Evolutionary conservation across 305 asterid species (phyloP).

Genomic region (Fraxinus platypoda): DNA sequence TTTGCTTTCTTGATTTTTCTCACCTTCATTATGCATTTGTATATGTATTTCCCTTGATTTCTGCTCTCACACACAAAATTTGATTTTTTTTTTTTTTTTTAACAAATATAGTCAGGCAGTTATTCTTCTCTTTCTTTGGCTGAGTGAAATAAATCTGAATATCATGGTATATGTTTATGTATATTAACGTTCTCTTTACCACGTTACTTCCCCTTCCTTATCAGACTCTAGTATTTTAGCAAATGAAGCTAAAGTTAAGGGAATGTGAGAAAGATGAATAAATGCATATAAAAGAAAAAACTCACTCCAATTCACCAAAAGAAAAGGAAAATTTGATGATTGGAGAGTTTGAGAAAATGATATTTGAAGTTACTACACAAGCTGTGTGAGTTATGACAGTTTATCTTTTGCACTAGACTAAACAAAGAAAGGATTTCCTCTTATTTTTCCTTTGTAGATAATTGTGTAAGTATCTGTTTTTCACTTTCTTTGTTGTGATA

Average conservation of each 20-base stretch:
- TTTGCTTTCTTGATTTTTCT: not conserved
- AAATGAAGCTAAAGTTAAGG: not conserved
- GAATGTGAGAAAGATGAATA: not conserved
- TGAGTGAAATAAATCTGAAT: not conserved
- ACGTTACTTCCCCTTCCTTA: not conserved
- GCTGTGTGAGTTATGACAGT: not conserved
- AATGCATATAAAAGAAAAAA: not conserved
- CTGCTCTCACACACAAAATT: not conserved
- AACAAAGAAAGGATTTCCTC: not conserved
- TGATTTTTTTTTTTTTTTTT: not conserved
- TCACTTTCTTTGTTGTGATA: not conserved
- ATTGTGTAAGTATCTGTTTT: not conserved
- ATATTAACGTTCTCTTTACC: not conserved
- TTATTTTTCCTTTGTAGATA: not conserved
- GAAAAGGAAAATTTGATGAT: not conserved
- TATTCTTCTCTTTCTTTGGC: not conserved
- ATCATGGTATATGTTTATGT: not conserved
- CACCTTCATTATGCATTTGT: not conserved
- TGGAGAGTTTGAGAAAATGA: not conserved
- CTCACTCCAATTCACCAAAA: not conserved
- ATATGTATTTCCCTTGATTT: not conserved
- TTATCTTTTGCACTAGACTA: not conserved
- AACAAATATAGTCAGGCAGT: not conserved
- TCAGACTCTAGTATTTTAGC: not conserved
- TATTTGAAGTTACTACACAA: not conserved